Base-by-base conservation (phyloP, 2,329 filamentous ascomycete species). In the Penicillium italicum region DNA sequence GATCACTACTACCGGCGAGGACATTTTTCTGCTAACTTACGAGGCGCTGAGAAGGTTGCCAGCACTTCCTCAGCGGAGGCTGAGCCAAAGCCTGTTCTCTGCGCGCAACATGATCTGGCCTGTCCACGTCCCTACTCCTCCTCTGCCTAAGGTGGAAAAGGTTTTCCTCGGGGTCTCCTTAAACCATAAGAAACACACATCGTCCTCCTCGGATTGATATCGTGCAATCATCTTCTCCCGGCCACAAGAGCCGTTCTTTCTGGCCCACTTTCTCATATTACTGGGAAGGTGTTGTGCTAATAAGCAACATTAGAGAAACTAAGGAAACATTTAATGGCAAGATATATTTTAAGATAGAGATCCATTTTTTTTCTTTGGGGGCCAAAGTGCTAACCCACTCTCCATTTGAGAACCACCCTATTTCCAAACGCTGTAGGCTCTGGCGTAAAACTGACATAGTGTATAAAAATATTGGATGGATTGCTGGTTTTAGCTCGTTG, bases 21-120 rank as follows among this genome's bases (percentile, higher is more conserved):
- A 74, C 63, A 0, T 66, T 55, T 12, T 63, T 58, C 52, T 79
- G 72, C 8, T 74, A 61, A 2, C 60, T 45, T 12, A 73, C 58
- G 1, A 79, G 62, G 5, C 62, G 22, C 22, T 68, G 61, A 42
- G 77, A 76, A 20, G 69, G 49, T 1, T n/a, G 4, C 57, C 69
- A 73, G 47, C 62, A 65, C n/a, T 62, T 56, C 7, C 59, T 53
- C 24, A 70, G 60, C n/a, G 65, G 62, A 71, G 41, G 49, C 56
- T 50, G 50, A 24, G 30, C 37, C 16, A 47, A 42, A 30, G 50
- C 22, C 38, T 44, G 50, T 40, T 53, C 53, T 56, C 45, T 26
- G 28, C 50, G 30, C 20, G 40, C 34, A 30, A 56, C 30, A 50
- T 56, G 45, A 16, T 49, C 45, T 6, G 46, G 47, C 26, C 47